Evolutionary conservation across 148 eudicot species (phyloP), one percentile per base, ranked within the genome.

Genomic region (Mesembryanthemum crystallinum): DNA sequence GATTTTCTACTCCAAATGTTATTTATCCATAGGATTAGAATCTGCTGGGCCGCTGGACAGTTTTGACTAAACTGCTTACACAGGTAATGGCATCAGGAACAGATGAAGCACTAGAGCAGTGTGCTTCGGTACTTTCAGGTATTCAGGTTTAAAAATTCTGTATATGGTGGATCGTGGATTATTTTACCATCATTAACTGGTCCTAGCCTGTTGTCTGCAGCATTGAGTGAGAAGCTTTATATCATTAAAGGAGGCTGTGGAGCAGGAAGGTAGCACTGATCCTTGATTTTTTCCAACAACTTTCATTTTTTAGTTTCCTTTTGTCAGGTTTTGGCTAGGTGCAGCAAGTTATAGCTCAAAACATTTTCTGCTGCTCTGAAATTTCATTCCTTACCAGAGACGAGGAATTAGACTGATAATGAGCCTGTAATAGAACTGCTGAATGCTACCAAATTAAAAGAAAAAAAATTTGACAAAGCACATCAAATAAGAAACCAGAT

Each of bases 1-100:
- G 10, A 51, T 60, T 25, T 67, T 77, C 9, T 66, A 43, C 69
- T 76, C 15, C 17, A 39, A 0, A 1, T 52, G 8, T 12, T 10
- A 24, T 57, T 30, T 64, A 1, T 61, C 3, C 18, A 1, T 60
- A 24, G 17, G 39, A 33, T 27, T 45, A 28, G 43, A 32, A 58
- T 18, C 45, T 66, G 17, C 15, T 7, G 23, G 39, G 49, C 32
- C 47, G 27, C 33, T 63, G 37, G 25, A 63, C 43, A 15, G 2
- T 29, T 60, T 73, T 35, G 17, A 20, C 45, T 21, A 51, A 67
- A 60, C 17, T 24, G 21, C 33, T 37, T 73, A 32, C 21, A 59
- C 73, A 96, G 99, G 86, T 96, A 74, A 92, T 96, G 97, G 99
- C 97, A 58, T 88, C 99, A 65, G 99, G 97, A 70, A 79, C 88